Evolutionary conservation across 208 protist species (phyloP).

Genomic region (Plasmodiophora brassicae): DNA sequence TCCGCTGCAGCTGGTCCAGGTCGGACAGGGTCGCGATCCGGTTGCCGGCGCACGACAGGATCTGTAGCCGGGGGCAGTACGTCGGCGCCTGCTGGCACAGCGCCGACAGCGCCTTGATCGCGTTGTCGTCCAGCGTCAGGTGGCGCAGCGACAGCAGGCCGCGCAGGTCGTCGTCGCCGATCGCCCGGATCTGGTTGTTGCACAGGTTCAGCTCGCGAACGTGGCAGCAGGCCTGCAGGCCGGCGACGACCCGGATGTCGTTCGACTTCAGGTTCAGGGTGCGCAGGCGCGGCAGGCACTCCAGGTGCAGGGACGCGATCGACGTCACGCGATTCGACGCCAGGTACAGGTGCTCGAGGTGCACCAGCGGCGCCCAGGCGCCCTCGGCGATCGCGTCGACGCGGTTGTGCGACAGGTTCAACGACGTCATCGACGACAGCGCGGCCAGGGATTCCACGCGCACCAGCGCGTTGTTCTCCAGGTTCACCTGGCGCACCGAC

Average conservation of each 20-base stretch:
- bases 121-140: neutral
- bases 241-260: constrained; percentile 72
- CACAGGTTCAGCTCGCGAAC: constrained; percentile 80
- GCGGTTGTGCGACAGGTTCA: neutral
- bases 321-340: constrained; percentile 43
- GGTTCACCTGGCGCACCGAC: neutral
- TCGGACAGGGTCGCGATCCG: constrained; percentile 43
- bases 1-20: neutral
- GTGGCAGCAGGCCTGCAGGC: constrained; percentile 64
- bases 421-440: neutral
- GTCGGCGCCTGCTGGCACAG: constrained; percentile 21
- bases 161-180: constrained; percentile 8
- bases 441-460: neutral
- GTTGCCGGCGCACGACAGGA: constrained; percentile 44
- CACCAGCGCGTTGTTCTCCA: neutral
- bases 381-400: neutral
- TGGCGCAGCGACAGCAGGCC: neutral
- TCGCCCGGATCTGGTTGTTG: constrained; percentile 73
- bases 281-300: neutral
- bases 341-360: constrained; percentile 46
- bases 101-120: constrained; percentile 42
- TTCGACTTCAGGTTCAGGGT: constrained; percentile 76
- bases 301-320: constrained; percentile 16
- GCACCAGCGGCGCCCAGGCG: neutral
- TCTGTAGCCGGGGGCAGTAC: constrained; percentile 28